Percentiles rank a stretch among this genome's conserved stretches.
phyloP scores from a whole-genome alignment of 2,329 filamentous ascomycete species.

The Triangularia verruculosa region DNA sequence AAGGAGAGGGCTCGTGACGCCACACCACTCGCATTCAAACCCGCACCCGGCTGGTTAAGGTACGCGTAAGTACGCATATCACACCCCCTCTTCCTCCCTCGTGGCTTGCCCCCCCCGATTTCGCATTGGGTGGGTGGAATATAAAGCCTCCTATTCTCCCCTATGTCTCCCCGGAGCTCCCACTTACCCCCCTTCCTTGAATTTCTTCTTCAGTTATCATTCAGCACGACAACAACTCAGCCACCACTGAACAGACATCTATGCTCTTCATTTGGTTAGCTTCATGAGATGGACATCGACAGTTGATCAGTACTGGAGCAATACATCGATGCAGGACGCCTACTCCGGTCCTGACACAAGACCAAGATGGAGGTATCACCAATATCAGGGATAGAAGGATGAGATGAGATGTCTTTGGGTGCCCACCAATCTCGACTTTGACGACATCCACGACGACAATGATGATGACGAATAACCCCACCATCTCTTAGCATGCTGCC shows the following conservation, averaged over 20 bases:
- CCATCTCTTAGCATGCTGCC: too few species aligned
- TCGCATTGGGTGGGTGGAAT: not conserved
- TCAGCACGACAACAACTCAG: not conserved
- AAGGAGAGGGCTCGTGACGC: not conserved
- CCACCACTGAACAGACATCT: not conserved
- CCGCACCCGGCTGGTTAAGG: not conserved
- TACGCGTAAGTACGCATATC: not conserved
- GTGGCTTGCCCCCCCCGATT: not conserved
- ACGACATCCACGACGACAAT: not conserved
- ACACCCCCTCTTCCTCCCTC: not conserved
- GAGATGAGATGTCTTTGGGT: not conserved
- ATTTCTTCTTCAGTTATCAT: not conserved
- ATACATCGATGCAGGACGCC: not conserved
- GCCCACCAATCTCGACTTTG: not conserved
- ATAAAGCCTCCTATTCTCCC: not conserved
- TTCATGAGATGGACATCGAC: not conserved
- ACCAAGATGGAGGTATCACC: not conserved
- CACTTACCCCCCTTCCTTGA: not conserved
- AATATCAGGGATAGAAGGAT: not conserved
- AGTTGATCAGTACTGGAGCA: not conserved
- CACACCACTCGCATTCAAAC: not conserved
- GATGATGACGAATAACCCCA: not conserved
- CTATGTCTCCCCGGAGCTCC: not conserved
- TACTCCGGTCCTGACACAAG: not conserved
- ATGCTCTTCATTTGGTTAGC: not conserved